Evolutionary conservation across 2,329 filamentous ascomycete species (phyloP).

Genomic region (Pseudogymnoascus destructans): DNA sequence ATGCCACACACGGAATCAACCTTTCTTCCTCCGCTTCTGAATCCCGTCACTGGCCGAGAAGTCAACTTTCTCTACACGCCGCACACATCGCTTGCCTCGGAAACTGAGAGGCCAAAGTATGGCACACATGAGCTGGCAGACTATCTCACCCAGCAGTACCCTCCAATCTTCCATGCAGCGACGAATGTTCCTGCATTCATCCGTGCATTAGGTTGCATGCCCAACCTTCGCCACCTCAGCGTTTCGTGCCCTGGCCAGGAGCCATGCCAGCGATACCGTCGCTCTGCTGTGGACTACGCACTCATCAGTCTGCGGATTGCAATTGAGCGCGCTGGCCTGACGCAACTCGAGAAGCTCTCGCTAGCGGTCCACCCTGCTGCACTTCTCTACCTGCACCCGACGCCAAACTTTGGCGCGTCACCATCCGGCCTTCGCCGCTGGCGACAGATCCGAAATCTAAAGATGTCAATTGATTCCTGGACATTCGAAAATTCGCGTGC

Average conservation of each 20-base stretch:
- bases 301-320: slow-evolving; percentile 78
- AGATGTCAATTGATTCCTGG: slow-evolving; percentile 60
- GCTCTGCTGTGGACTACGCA: slow-evolving; percentile 74
- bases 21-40: slow-evolving; percentile 72
- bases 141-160: slow-evolving; percentile 74
- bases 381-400: slow-evolving; percentile 64
- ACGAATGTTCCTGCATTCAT: slow-evolving; percentile 81
- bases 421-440: slow-evolving; percentile 61
- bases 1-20: slow-evolving; percentile 66
- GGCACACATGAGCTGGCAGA: slow-evolving; percentile 67
- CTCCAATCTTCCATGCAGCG: slow-evolving; percentile 76
- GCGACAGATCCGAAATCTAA: slow-evolving; percentile 63
- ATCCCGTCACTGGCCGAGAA: slow-evolving; percentile 64
- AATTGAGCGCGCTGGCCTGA: slow-evolving; percentile 58
- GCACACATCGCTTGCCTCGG: slow-evolving; percentile 50
- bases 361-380: slow-evolving; percentile 64
- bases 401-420: slow-evolving; percentile 59
- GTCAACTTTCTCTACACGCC: slow-evolving; percentile 72
- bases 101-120: slow-evolving; percentile 58
- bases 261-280: slow-evolving; percentile 54
- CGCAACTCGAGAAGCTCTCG: slow-evolving; percentile 54
- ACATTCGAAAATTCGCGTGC: slow-evolving; percentile 46
- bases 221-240: slow-evolving; percentile 59
- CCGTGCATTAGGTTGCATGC: slow-evolving; percentile 53
- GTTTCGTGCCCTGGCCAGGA: slow-evolving; percentile 65